Evolutionary conservation across 345 rosid species (phyloP).

Genomic region (Euphorbia tirucalli): DNA sequence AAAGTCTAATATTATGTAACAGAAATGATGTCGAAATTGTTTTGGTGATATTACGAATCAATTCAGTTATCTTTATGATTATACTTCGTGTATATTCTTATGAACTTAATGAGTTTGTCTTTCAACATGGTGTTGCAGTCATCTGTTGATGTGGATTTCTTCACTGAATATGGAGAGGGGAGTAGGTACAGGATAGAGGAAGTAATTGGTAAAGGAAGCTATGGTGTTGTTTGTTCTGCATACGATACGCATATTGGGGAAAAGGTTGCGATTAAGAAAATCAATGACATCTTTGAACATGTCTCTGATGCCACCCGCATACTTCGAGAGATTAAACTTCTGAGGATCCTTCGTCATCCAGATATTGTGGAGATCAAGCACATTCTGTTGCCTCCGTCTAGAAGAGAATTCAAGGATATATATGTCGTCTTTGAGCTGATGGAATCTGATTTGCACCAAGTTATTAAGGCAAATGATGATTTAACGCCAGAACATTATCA

Average conservation of each 20-base stretch:
- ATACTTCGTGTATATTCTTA: not conserved
- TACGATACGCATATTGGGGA: slow-evolving; percentile 75
- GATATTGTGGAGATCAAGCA: slow-evolving; percentile 95
- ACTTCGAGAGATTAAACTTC: slow-evolving; percentile 89
- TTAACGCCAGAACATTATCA: slow-evolving; percentile 89
- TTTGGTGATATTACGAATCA: not conserved
- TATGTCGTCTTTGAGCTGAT: too few species aligned
- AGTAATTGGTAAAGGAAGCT: slow-evolving; percentile 94
- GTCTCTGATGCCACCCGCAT: slow-evolving; percentile 92
- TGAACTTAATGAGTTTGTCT: not conserved
- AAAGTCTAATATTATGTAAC: not conserved
- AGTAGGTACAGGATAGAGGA: slow-evolving; percentile 84
- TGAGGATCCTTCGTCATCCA: slow-evolving; percentile 79
- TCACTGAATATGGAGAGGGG: slow-evolving; percentile 93
- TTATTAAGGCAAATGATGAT: slow-evolving; percentile 91
- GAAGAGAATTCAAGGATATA: slow-evolving; percentile 83
- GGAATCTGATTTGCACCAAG: slow-evolving; percentile 94
- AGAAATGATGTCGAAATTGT: not conserved
- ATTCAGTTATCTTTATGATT: slow-evolving; percentile 11
- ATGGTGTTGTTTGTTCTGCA: slow-evolving; percentile 89
- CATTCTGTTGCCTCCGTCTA: slow-evolving; percentile 82
- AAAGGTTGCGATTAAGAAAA: slow-evolving; percentile 88
- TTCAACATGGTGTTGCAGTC: slow-evolving; percentile 46
- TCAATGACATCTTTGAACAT: slow-evolving; percentile 87
- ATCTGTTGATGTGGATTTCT: slow-evolving; percentile 74